These are phyloP conservation scores for Smallanthus sonchifolius DNA, from an alignment of 129 eudicot species.

Conservation along the genomic window DNA sequence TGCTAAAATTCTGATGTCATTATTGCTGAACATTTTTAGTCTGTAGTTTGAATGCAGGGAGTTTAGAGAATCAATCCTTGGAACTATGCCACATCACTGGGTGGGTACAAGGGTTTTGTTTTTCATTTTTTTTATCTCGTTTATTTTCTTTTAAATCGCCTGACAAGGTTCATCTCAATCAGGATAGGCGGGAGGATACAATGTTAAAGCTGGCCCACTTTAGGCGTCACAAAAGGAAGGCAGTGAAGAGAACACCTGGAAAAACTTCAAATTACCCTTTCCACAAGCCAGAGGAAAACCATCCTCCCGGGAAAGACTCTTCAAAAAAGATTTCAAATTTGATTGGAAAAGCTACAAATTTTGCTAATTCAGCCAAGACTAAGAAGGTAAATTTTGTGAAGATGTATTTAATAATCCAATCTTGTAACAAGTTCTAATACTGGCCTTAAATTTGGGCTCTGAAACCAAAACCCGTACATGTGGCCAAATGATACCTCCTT, in stretches of 20 bases:
- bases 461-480: not conserved
- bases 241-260: conserved; percentile 74
- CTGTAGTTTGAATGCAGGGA: conserved; percentile 93
- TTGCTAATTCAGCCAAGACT: conserved; percentile 79
- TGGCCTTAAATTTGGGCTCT: not conserved
- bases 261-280: conserved; percentile 59
- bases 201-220: conserved; percentile 77
- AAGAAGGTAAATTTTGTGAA: conserved; percentile 52
- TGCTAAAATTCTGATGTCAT: not conserved
- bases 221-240: conserved; percentile 87
- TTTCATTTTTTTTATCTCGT: not conserved
- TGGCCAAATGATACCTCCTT: conserved; percentile 9
- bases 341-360: conserved; percentile 83
- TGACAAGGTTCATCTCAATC: conserved; percentile 10
- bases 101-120: conserved; percentile 33
- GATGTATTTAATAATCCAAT: conserved; percentile 10
- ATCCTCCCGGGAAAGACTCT: conserved; percentile 88
- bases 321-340: conserved; percentile 68
- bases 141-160: not conserved
- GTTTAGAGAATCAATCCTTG: conserved; percentile 93
- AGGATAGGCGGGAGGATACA: conserved; percentile 98
- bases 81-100: conserved; percentile 96
- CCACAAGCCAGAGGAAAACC: conserved; percentile 98
- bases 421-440: not conserved
- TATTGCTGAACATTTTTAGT: conserved; percentile 21